Base-by-base conservation (phyloP, 1,139 yeast species). In the Geotrichum phurueaensis region DNA sequence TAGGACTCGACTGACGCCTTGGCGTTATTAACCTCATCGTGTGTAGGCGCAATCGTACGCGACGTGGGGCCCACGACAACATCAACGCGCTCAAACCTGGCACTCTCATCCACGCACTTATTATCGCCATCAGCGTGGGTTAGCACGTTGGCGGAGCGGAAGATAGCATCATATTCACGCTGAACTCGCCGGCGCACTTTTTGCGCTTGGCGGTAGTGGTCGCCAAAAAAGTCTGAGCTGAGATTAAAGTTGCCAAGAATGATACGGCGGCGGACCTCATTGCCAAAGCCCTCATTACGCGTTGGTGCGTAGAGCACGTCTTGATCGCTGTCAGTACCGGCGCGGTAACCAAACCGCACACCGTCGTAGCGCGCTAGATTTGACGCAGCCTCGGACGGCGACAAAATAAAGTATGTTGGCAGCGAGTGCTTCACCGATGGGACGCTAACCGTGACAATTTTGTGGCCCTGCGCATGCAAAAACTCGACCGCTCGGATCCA, bases 381-480 rank as follows among this genome's bases (percentile, higher is more conserved):
- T 0, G 99, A 92, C 0, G 96, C 86, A 0, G 97, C 98, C 70
- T 95, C 99, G 0, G 97, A 89, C 0, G 97, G 89, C 0, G 95
- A 91, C 47, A 95, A 69, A 0, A 96, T 87, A 69, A 89, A 92
- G 72, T 95, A 95, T 0, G 92, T 82, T 39, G 95, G 92, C n/a
- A 94, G 75, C 54, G 92, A 81, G 60, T 80, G 77, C 64, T 80
- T 81, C 10, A 90, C 76, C 0, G 87, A 77, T 1, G 96, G 96
- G 0, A 92, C 71, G 0, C 94, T 84, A 0, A 94, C 84, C 0
- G 84, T 79, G 22, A 77, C 76, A 0, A 92, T 72, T 5, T 78
- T 79, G 70, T 86, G 88, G 4, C 89, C 87, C 60, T 71, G 64
- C 0, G 75, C 71, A 33, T 75, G 70, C 20, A 91, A 71, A 15